Base-by-base conservation (phyloP, 2,329 filamentous ascomycete species). In the Exophiala mesophila region DNA sequence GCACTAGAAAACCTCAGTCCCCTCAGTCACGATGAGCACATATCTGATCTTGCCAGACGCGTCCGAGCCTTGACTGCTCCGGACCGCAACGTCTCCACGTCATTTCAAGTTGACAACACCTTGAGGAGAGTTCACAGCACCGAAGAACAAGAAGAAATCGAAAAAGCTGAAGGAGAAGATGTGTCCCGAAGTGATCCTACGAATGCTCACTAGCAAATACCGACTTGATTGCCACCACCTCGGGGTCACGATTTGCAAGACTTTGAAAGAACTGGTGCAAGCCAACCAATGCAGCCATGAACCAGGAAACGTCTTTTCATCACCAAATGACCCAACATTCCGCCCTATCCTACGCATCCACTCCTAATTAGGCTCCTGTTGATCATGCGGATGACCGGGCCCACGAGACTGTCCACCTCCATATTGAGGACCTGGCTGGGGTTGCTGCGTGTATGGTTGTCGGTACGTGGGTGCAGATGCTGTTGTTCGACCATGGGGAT, bases 11-110 rank as follows among this genome's bases (percentile, higher is more conserved):
- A 76, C 20, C 67, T 97, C 53, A 83, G 85, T 49, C 68, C 77
- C 2, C 85, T 86, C 39, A 92, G 85, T 59, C 80, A 79, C 3
- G 92, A 97, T 68, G 75, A 74, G 49, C 90, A 98, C 71, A 76
- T 98, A 39, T 82, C 77, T 36, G 89, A 97, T 65, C 68, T 98
- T 55, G 87, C 86, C 12, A 65, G 70, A 43, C 76, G 86, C 39
- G 82, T 92, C 31, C 77, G 80, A 57, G 74, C 70, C 38, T 72
- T 94, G 40, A 31, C 34, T 12, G 42, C 46, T 10, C 45, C 52
- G 16, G 13, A 18, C 30, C 50, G 45, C 12, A 24, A 19, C 18
- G 15, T 21, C 16, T 36, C 21, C 13, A 31, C 36, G n/a, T 34
- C 23, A 10, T 13, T 9, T 3, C 13, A 34, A 13, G 58, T 54